phyloP scores from a whole-genome alignment of 2,329 filamentous ascomycete species.

The Didymella exigua region DNA sequence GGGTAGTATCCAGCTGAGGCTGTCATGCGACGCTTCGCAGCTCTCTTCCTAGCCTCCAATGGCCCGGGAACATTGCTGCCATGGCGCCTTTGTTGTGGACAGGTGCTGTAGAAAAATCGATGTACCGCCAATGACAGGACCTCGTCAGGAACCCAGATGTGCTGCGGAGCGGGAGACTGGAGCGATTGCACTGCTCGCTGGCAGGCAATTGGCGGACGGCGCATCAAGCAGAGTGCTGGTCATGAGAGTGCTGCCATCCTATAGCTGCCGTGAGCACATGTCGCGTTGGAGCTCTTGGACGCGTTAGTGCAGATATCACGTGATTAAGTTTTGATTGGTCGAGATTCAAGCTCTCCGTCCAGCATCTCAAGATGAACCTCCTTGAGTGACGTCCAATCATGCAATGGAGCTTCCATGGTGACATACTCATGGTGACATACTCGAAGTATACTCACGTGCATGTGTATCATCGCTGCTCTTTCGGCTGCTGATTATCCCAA shows the following conservation, averaged over 20 bases:
- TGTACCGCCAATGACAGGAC: slow-evolving; percentile 58
- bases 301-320: background rate
- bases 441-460: background rate
- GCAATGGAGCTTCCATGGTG: background rate
- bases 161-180: slow-evolving; percentile 49
- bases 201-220: slow-evolving; percentile 55
- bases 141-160: slow-evolving; percentile 66
- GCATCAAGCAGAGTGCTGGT: slow-evolving; percentile 52
- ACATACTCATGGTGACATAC: background rate
- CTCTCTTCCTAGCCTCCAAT: slow-evolving; percentile 64
- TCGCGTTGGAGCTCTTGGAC: slow-evolving; percentile 19
- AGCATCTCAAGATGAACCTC: background rate
- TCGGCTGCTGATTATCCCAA: background rate
- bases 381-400: background rate
- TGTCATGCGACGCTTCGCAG: slow-evolving; percentile 62
- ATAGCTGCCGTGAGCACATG: slow-evolving; percentile 2
- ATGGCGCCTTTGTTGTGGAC: slow-evolving; percentile 57
- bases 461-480: background rate
- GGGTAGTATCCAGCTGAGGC: slow-evolving; percentile 49
- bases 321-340: slow-evolving; percentile 3
- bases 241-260: slow-evolving; percentile 23
- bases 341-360: background rate
- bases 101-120: slow-evolving; percentile 57
- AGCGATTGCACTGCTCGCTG: slow-evolving; percentile 56
- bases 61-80: slow-evolving; percentile 67